Conservation (phyloP, 345 rosid genomes). For the Pugionium dolabratum region DNA sequence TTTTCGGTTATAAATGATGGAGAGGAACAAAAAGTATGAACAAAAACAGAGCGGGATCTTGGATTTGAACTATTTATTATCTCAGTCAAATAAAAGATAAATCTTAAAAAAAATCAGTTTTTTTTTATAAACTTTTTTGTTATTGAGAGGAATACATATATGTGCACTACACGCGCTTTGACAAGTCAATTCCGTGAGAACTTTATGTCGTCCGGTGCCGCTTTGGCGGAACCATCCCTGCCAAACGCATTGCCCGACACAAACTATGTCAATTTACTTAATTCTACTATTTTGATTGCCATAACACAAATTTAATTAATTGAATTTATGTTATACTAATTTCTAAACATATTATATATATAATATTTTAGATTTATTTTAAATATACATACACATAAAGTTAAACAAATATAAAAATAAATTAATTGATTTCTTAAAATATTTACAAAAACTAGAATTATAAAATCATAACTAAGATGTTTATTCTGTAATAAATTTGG, state of each 20-base stretch:
- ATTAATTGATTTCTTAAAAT: no score
- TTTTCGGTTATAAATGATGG: slow-evolving; percentile 20
- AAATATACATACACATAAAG: no score
- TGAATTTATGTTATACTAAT: no score
- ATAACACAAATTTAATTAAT: no score
- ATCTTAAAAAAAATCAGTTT: neutral
- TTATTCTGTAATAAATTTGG: no score
- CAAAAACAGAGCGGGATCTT: slow-evolving; percentile 49
- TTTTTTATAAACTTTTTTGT: neutral
- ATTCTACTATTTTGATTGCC: neutral
- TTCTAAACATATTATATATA: no score
- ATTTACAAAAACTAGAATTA: no score
- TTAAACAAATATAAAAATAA: no score
- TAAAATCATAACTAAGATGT: no score
- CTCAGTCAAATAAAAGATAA: slow-evolving; percentile 15
- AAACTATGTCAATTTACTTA: no score
- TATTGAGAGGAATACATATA: neutral
- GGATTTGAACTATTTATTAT: slow-evolving; percentile 49
- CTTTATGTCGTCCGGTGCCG: slow-evolving; percentile 34
- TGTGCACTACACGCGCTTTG: slow-evolving; percentile 53
- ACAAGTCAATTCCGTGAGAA: slow-evolving; percentile 53
- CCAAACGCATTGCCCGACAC: neutral
- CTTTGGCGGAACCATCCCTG: slow-evolving; percentile 32
- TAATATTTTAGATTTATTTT: no score
- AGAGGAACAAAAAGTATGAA: slow-evolving; percentile 14